These are phyloP conservation scores for Phytophthora tentaculata DNA, from an alignment of 352 stramenopile genomes.

Conservation along the genomic window DNA sequence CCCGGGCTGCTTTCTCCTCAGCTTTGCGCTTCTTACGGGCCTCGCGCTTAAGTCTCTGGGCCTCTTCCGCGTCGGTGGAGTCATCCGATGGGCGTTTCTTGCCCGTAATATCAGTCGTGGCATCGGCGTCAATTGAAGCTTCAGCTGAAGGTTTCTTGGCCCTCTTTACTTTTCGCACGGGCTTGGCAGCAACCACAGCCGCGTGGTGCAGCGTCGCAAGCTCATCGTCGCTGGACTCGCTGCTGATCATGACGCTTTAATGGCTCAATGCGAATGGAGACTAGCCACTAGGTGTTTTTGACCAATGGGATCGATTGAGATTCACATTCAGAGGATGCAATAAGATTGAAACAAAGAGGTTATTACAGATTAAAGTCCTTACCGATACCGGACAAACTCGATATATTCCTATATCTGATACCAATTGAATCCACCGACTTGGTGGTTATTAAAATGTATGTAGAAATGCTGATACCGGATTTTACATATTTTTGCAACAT, in stretches of 20 bases:
- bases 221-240: constrained; percentile 90
- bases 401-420: too few species aligned
- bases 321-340: too few species aligned
- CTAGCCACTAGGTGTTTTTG: constrained; percentile 5
- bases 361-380: too few species aligned
- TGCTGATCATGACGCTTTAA: constrained; percentile 75
- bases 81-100: constrained; percentile 25
- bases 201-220: constrained; percentile 69
- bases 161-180: constrained; percentile 38
- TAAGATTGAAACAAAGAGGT: too few species aligned
- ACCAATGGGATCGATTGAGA: constrained; percentile 27
- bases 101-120: constrained; percentile 7
- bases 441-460: too few species aligned
- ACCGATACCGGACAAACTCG: too few species aligned
- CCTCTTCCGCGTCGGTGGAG: constrained; percentile 28
- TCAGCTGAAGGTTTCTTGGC: constrained; percentile 27
- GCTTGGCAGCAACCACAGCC: constrained; percentile 35
- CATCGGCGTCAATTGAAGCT: background rate
- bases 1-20: constrained; percentile 51
- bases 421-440: too few species aligned
- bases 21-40: constrained; percentile 78
- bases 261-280: constrained; percentile 24
- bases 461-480: too few species aligned
- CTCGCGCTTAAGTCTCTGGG: constrained; percentile 56
- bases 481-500: too few species aligned